Evolutionary conservation across 2,329 filamentous ascomycete genomes (phyloP).

Genomic region (Coniochaeta sp.): DNA sequence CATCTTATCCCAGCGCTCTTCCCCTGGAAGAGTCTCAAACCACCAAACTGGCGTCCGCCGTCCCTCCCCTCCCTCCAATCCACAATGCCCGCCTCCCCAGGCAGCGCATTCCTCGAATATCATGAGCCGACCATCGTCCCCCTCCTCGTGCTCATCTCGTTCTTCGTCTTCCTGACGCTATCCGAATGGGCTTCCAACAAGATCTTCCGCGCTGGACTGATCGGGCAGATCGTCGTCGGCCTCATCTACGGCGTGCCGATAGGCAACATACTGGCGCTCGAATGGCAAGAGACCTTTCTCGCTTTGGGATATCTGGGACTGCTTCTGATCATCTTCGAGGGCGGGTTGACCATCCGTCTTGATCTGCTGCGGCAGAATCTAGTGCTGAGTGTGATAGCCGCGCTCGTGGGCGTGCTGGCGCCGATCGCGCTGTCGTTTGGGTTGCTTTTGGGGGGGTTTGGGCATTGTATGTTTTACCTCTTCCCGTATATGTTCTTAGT

Average conservation of each 20-base stretch:
- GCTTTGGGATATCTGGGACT: conserved; percentile 39
- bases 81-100: background rate
- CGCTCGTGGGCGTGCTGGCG: conserved; percentile 34
- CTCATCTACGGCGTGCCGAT: conserved; percentile 37
- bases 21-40: no score
- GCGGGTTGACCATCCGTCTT: conserved; percentile 36
- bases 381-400: conserved; percentile 30
- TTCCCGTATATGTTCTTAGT: no score
- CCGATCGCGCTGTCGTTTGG: conserved; percentile 38
- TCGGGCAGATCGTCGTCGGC: conserved; percentile 38
- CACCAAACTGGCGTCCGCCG: no score
- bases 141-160: conserved; percentile 34
- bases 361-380: conserved; percentile 39
- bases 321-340: conserved; percentile 44
- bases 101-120: conserved; percentile 26
- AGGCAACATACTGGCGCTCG: conserved; percentile 31
- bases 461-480: conserved; percentile 27
- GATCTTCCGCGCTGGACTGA: conserved; percentile 34
- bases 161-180: conserved; percentile 34
- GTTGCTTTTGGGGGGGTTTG: conserved; percentile 33
- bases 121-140: conserved; percentile 27
- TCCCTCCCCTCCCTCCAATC: no score
- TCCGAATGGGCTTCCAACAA: conserved; percentile 32
- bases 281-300: conserved; percentile 39
- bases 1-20: no score